A percentile compares a stretch with the other conserved stretches of the same genome.
Conservation (phyloP, 495 filamentous ascomycete species). For the Copromyces sp. region DNA sequence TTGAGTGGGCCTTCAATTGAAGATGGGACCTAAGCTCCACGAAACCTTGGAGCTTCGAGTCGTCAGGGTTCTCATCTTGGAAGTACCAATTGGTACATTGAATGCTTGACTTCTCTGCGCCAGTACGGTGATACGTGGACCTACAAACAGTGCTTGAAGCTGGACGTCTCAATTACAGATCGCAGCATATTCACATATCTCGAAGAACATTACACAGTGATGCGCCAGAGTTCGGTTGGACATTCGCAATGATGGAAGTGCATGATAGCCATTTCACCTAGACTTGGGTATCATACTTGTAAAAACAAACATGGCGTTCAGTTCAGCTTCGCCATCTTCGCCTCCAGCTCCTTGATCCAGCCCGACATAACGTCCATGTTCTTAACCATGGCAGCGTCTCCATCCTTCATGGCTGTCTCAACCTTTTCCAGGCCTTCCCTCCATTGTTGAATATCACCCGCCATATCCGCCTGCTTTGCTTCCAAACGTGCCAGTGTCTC, state of each 20-base stretch:
- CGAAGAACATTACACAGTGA: neutral
- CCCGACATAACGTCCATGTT: constrained; percentile 75
- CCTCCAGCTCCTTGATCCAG: constrained; percentile 85
- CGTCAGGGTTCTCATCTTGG: neutral
- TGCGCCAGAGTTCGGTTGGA: neutral
- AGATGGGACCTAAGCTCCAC: neutral
- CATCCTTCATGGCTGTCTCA: constrained; percentile 59
- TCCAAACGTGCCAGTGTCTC: constrained; percentile 68
- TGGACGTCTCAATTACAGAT: neutral
- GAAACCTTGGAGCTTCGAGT: neutral
- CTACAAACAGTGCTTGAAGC: neutral
- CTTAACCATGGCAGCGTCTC: constrained; percentile 55
- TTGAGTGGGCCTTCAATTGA: neutral
- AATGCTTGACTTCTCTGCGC: neutral
- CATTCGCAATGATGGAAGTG: neutral
- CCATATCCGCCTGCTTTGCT: constrained; percentile 72
- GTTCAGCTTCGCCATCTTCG: constrained; percentile 50
- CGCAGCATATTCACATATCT: neutral
- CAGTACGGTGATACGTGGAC: neutral
- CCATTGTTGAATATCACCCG: constrained; percentile 75
- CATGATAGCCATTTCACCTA: neutral
- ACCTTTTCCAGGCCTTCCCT: constrained; percentile 69
- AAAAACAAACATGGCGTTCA: constrained; percentile 11
- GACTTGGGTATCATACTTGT: constrained; percentile 20
- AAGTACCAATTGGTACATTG: neutral